Conservation (phyloP, 2,329 filamentous ascomycete species). For the Xylogone sp. region DNA sequence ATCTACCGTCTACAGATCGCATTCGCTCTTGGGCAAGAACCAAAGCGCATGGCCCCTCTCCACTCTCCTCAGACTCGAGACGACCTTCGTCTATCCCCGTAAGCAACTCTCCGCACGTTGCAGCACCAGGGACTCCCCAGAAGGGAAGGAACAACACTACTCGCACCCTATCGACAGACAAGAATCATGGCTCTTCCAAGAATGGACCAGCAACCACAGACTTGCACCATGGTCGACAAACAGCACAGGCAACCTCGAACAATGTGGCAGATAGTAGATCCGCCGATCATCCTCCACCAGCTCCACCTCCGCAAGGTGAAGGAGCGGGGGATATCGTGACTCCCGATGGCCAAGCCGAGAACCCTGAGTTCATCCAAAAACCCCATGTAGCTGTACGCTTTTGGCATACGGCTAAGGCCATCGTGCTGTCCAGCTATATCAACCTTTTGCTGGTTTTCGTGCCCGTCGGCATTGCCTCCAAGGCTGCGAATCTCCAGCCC, state of each 20-base stretch:
- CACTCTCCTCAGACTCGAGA: constrained; percentile 32
- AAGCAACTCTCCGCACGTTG: constrained; percentile 24
- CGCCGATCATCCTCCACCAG: constrained; percentile 33
- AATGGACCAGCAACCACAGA: constrained; percentile 20
- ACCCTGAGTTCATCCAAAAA: constrained; percentile 15
- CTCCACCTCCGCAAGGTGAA: constrained; percentile 47
- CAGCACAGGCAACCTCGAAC: constrained; percentile 23
- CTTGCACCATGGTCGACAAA: constrained; percentile 19
- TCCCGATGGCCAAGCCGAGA: constrained; percentile 19
- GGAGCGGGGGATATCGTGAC: constrained; percentile 54
- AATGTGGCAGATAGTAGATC: constrained; percentile 31
- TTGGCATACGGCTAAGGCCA: constrained; percentile 43
- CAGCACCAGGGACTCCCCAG: constrained; percentile 13
- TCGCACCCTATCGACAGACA: constrained; percentile 12
- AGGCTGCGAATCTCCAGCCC: constrained; percentile 49
- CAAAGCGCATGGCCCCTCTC: constrained; percentile 49
- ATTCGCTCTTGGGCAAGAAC: constrained; percentile 51
- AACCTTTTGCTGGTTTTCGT: constrained; percentile 76
- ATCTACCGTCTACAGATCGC: constrained; percentile 48
- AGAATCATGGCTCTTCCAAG: constrained; percentile 15
- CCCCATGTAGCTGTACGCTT: constrained; percentile 24
- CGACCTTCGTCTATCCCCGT: constrained; percentile 32
- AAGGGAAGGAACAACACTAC: constrained; percentile 13
- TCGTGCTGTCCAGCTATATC: constrained; percentile 70
- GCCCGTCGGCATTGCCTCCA: constrained; percentile 68